phyloP scores from a whole-genome alignment of 2,329 filamentous ascomycete species.

The Lecanicillium sp. region DNA sequence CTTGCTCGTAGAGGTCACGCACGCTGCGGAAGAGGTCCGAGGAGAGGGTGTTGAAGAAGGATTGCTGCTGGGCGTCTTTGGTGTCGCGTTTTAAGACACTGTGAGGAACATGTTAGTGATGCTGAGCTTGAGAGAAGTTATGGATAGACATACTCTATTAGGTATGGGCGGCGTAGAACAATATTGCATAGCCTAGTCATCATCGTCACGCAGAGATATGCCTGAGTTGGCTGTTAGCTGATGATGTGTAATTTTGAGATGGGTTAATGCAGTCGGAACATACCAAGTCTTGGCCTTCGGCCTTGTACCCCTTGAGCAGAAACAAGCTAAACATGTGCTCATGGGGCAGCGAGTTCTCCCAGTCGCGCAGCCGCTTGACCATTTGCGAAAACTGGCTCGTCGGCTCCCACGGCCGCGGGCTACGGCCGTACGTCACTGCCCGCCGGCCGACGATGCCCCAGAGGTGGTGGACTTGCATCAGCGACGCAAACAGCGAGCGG shows the following conservation, averaged over 20 bases:
- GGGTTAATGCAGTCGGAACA: slow-evolving; percentile 13
- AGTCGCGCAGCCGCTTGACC: slow-evolving; percentile 33
- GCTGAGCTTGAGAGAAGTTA: slow-evolving; percentile 4
- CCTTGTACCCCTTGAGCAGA: slow-evolving; percentile 36
- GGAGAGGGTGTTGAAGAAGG: slow-evolving; percentile 36
- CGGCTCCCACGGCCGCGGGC: slow-evolving; percentile 36
- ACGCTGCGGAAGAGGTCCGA: slow-evolving; percentile 42
- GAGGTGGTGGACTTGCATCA: slow-evolving; percentile 47
- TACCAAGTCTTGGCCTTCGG: slow-evolving; percentile 42
- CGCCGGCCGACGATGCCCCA: slow-evolving; percentile 46
- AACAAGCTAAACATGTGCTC: slow-evolving; percentile 39
- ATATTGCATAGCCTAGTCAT: slow-evolving; percentile 49
- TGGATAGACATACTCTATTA: slow-evolving; percentile 43
- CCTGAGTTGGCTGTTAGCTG: slow-evolving; percentile 23
- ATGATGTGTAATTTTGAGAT: not conserved
- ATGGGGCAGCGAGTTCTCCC: slow-evolving; percentile 39
- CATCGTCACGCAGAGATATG: slow-evolving; percentile 48
- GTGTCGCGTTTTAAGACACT: slow-evolving; percentile 37
- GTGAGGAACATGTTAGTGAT: slow-evolving; percentile 1
- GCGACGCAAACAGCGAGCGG: slow-evolving; percentile 45
- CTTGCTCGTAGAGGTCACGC: slow-evolving; percentile 38
- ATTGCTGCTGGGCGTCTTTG: slow-evolving; percentile 26
- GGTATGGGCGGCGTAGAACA: slow-evolving; percentile 45
- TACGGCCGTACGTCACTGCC: slow-evolving; percentile 36
- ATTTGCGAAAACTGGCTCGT: slow-evolving; percentile 40